Percentiles rank a stretch among this genome's conserved stretches.
These are phyloP conservation scores for Populus ilicifolia DNA, from an alignment of 345 rosid genomes.

Conservation along the genomic window DNA sequence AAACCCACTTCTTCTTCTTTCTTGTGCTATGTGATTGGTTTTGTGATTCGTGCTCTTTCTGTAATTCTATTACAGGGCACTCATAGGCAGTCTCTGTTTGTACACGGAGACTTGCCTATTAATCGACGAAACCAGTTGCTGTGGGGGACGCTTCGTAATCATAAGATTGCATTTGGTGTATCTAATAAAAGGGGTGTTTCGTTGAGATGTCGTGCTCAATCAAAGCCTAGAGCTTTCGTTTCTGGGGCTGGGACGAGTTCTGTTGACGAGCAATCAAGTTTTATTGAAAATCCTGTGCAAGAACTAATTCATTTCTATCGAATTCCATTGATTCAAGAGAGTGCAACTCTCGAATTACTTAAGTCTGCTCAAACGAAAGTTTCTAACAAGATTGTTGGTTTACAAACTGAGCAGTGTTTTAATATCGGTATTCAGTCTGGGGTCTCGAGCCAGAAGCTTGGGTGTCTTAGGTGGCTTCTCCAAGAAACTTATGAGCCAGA, in stretches of 20 bases:
- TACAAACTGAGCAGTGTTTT: conserved; percentile 82
- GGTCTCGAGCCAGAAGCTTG: conserved; percentile 48
- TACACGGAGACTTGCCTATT: conserved; percentile 5
- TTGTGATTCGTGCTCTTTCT: background rate
- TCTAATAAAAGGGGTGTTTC: conserved; percentile 21
- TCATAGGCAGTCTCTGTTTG: conserved; percentile 12
- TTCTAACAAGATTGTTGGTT: conserved; percentile 59
- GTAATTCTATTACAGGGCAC: conserved; percentile 10
- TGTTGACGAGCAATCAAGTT: conserved; percentile 42
- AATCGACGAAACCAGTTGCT: conserved; percentile 19
- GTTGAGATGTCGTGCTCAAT: conserved; percentile 50
- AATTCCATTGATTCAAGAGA: conserved; percentile 69
- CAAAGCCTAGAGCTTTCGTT: conserved; percentile 48
- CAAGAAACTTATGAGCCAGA: conserved; percentile 90
- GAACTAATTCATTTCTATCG: conserved; percentile 73
- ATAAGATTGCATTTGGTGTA: background rate
- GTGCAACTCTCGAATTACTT: conserved; percentile 60
- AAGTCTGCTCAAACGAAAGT: conserved; percentile 61
- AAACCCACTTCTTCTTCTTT: background rate
- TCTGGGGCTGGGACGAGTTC: conserved; percentile 33
- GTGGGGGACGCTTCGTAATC: conserved; percentile 14
- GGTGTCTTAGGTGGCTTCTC: conserved; percentile 72
- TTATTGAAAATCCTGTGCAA: conserved; percentile 51
- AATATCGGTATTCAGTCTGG: conserved; percentile 55
- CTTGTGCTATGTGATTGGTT: background rate